Base-by-base conservation (phyloP, 2,329 filamentous ascomycete genomes). In the Neurospora crassa region DNA sequence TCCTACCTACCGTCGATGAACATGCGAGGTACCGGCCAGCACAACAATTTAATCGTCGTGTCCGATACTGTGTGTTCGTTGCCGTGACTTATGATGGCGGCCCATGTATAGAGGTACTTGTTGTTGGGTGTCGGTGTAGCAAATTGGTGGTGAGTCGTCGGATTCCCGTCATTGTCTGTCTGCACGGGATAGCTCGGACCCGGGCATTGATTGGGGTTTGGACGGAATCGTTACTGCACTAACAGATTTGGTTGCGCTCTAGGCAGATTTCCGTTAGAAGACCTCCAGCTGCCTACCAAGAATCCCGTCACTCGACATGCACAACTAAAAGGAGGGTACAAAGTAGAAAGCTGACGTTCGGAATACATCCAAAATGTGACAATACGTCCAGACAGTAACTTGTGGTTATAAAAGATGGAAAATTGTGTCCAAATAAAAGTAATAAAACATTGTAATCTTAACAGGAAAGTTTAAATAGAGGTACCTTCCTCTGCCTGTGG, bases 231-330 rank as follows among this genome's bases (percentile, higher is more conserved):
- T 24, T 47, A 47, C 45, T 24, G 11, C 11, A 14, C 45, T 53
- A 24, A 14, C n/a, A 45, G n/a, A 10, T 3, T 0, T 20, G 10
- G 43, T 4, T 5, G n/a, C 10, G 4, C 2, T 5, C 2, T 2
- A 8, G 2, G 4, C 10, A 2, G 2, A 4, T 2, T 45, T 20
- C 10, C 12, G 45, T 14, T 47, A 24, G 45, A 14, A 12, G 1
- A 3, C n/a, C 2, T 24, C n/a, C n/a, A n/a, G n/a, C n/a, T 47
- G 45, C 45, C 5, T 6, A 24, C n/a, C n/a, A 24, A 1, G 45
- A 24, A 14, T 47, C 2, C 7, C 40, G 3, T 40, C 40, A 40
- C n/a, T 14, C 20, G n/a, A 47, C 20, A 29, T 12, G n/a, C 11
- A 47, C 2, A 37, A 37, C 2, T 29, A 0, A 10, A 47, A 47